Evolutionary conservation across 805 yeast species (phyloP).

Genomic region (Kazachstania kunashirensis): DNA sequence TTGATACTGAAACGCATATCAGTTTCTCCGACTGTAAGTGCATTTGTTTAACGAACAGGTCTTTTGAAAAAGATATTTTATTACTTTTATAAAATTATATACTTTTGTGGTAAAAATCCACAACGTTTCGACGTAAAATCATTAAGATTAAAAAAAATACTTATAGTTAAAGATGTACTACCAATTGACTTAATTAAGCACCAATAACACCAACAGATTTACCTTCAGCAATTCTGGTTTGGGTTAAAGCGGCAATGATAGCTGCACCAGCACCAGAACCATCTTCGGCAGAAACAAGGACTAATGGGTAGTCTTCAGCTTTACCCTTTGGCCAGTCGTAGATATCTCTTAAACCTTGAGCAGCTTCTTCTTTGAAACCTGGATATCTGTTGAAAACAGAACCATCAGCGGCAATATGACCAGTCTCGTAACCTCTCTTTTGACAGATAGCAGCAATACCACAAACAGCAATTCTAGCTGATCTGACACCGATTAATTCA

Average conservation of each 20-base stretch:
- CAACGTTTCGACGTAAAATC: not conserved
- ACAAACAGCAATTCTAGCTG: conserved; percentile 86
- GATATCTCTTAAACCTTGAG: conserved; percentile 77
- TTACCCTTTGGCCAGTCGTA: conserved; percentile 58
- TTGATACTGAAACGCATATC: too few relatives aligned
- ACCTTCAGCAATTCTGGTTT: conserved; percentile 64
- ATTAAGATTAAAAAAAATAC: not conserved
- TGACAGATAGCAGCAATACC: conserved; percentile 91
- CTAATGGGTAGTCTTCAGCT: conserved; percentile 58
- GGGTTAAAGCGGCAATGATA: conserved; percentile 89
- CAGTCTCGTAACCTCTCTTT: conserved; percentile 68
- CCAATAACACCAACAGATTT: conserved; percentile 49
- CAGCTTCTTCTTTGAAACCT: conserved; percentile 80
- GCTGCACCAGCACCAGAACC: conserved; percentile 99
- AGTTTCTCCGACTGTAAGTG: too few relatives aligned
- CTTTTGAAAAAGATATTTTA: too few relatives aligned
- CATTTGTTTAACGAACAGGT: too few relatives aligned
- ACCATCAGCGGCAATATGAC: conserved; percentile 95
- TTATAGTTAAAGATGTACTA: not conserved
- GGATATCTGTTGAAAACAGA: conserved; percentile 93
- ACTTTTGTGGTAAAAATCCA: too few relatives aligned
- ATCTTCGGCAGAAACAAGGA: conserved; percentile 88
- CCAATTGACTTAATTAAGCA: conserved; percentile 7
- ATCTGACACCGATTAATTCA: conserved; percentile 81
- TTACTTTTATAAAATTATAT: too few relatives aligned